A percentile compares a stretch with the other conserved stretches of the same genome.
Evolutionary conservation across 1,139 yeast genomes (phyloP).

Genomic region (Torulaspora pretoriensis): DNA sequence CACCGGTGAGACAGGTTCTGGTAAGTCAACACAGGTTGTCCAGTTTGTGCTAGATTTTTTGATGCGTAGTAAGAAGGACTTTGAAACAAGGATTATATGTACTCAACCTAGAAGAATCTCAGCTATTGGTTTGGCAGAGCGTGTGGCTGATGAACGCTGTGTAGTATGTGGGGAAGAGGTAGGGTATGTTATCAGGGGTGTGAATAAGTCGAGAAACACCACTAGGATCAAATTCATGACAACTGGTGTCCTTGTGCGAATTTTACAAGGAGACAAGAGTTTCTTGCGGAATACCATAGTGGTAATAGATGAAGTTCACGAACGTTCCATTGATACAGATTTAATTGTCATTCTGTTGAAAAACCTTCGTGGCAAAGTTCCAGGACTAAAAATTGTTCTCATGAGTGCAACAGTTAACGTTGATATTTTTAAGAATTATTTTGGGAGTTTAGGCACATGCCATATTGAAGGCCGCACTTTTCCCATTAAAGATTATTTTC

Average conservation of each 20-base stretch:
- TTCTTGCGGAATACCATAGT: conserved; percentile 51
- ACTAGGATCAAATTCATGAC: conserved; percentile 85
- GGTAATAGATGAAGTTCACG: conserved; percentile 93
- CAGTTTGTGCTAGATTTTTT: conserved; percentile 78
- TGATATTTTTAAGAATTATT: conserved; percentile 62
- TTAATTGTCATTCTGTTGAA: conserved; percentile 74
- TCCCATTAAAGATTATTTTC: conserved; percentile 73
- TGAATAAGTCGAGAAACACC: conserved; percentile 54
- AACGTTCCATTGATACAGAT: conserved; percentile 88
- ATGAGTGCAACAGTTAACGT: conserved; percentile 95
- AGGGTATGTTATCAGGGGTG: conserved; percentile 91
- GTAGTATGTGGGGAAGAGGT: conserved; percentile 67
- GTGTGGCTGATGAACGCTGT: conserved; percentile 81
- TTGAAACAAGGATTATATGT: conserved; percentile 61
- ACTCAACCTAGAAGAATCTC: conserved; percentile 97
- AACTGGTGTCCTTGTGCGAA: conserved; percentile 84
- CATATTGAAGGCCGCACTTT: conserved; percentile 93
- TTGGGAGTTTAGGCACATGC: conserved; percentile 45
- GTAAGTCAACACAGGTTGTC: conserved; percentile 88
- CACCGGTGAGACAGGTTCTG: conserved; percentile 98
- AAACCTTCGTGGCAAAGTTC: conserved; percentile 44
- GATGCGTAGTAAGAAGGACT: conserved; percentile 25
- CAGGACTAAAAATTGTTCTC: conserved; percentile 61
- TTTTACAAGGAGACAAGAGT: conserved; percentile 54
- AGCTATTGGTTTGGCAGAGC: conserved; percentile 88